A percentile compares a stretch with the other conserved stretches of the same genome.
These are phyloP conservation scores for Aspergillus candidus DNA, from an alignment of 2,329 filamentous ascomycete species.

Conservation along the genomic window DNA sequence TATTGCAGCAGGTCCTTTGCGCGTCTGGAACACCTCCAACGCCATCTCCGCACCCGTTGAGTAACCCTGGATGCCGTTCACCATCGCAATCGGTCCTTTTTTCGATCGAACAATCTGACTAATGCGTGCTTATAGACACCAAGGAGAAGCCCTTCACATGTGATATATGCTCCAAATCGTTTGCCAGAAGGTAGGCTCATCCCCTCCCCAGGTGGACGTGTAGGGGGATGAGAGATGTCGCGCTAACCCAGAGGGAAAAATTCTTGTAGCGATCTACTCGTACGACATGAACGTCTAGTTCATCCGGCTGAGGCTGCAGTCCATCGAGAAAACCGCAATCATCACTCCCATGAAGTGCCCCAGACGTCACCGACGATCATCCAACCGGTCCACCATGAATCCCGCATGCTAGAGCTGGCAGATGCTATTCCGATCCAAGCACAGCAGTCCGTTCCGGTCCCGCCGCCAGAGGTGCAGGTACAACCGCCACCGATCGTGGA, in stretches of 20 bases:
- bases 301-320: constrained; percentile 40
- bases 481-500: constrained; percentile 37
- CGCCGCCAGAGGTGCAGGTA: constrained; percentile 32
- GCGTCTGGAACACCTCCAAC: constrained; percentile 46
- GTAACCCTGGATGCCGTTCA: constrained; percentile 25
- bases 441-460: constrained; percentile 23
- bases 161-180: constrained; percentile 45
- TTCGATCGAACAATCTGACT: constrained; percentile 7
- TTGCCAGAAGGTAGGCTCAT: constrained; percentile 39
- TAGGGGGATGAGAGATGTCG: constrained; percentile 1
- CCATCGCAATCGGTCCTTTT: no score
- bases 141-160: constrained; percentile 48
- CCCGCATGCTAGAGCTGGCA: constrained; percentile 42
- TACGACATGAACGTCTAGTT: constrained; percentile 46
- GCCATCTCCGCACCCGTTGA: constrained; percentile 47
- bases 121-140: constrained; percentile 34
- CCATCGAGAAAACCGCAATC: constrained; percentile 33
- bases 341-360: constrained; percentile 27
- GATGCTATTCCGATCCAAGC: constrained; percentile 40
- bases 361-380: constrained; percentile 33
- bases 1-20: constrained; percentile 45
- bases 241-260: constrained; percentile 18
- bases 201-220: background rate
- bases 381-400: constrained; percentile 35
- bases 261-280: constrained; percentile 40